Conservation (phyloP, 805 yeast genomes). For the Kuraishia borneana region DNA sequence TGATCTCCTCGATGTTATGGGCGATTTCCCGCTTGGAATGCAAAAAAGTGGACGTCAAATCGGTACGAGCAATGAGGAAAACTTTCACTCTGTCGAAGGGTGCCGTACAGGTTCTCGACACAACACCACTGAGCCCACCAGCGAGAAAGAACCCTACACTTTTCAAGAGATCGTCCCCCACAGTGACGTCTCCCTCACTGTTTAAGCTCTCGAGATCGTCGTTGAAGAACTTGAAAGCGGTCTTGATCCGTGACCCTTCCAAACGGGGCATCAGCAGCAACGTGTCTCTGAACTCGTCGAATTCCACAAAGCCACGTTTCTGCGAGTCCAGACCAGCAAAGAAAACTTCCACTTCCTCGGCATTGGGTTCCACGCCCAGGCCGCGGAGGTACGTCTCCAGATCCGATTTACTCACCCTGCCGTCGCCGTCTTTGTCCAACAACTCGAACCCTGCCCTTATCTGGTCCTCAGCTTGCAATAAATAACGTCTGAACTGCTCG, state of each 20-base stretch:
- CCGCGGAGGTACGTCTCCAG: slow-evolving; percentile 51
- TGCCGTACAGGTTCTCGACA: slow-evolving; percentile 92
- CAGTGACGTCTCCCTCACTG: slow-evolving; percentile 86
- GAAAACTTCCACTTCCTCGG: slow-evolving; percentile 39
- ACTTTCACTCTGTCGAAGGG: slow-evolving; percentile 95
- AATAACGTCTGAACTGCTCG: slow-evolving; percentile 55
- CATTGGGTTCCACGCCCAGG: slow-evolving; percentile 42
- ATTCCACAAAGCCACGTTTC: slow-evolving; percentile 59
- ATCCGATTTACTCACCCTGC: slow-evolving; percentile 54
- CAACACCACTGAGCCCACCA: slow-evolving; percentile 93
- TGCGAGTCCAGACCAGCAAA: slow-evolving; percentile 45
- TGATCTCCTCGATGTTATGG: slow-evolving; percentile 21
- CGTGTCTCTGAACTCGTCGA: slow-evolving; percentile 79
- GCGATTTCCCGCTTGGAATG: slow-evolving; percentile 35
- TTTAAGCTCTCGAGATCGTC: slow-evolving; percentile 72
- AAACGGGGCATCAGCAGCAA: slow-evolving; percentile 73
- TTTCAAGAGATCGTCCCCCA: slow-evolving; percentile 65
- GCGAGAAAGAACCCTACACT: slow-evolving; percentile 89
- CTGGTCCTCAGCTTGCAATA: slow-evolving; percentile 58
- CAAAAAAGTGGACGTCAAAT: slow-evolving; percentile 57
- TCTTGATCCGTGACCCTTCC: slow-evolving; percentile 63
- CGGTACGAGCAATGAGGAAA: slow-evolving; percentile 85
- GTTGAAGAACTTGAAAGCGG: slow-evolving; percentile 73
- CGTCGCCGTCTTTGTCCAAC: slow-evolving; percentile 67
- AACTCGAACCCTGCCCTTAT: slow-evolving; percentile 56